These are phyloP conservation scores for Penicillium argentinense DNA, from an alignment of 495 filamentous ascomycete genomes.

Conservation along the genomic window DNA sequence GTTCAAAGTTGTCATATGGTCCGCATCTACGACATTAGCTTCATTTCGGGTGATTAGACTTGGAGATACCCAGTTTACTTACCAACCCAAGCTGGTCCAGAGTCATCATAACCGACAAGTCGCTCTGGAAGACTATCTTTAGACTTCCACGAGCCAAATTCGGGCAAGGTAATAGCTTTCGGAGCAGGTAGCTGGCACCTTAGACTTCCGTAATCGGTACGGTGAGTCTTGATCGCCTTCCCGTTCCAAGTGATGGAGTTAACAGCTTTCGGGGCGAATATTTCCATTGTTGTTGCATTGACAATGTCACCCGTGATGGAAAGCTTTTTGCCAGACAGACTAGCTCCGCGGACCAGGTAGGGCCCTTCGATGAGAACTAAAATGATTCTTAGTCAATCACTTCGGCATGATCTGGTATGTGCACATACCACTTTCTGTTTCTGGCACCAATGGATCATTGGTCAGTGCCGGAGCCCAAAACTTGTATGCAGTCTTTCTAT, in stretches of 20 bases:
- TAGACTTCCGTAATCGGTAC: slow-evolving; percentile 48
- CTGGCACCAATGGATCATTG: slow-evolving; percentile 48
- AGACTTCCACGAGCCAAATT: slow-evolving; percentile 61
- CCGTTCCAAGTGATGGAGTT: slow-evolving; percentile 59
- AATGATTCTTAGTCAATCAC: slow-evolving; percentile 7
- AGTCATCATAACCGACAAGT: slow-evolving; percentile 58
- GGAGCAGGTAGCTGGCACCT: slow-evolving; percentile 46
- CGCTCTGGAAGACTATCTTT: slow-evolving; percentile 71
- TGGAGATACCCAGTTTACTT: slow-evolving; percentile 40
- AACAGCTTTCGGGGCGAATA: slow-evolving; percentile 54
- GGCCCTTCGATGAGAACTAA: slow-evolving; percentile 56
- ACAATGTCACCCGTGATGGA: slow-evolving; percentile 65
- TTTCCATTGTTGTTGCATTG: slow-evolving; percentile 57
- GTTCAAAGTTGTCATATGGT: slow-evolving; percentile 59
- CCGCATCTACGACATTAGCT: slow-evolving; percentile 24
- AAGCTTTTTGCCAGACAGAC: slow-evolving; percentile 45
- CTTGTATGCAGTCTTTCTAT: slow-evolving; percentile 51
- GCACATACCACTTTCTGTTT: slow-evolving; percentile 43
- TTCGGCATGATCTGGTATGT: no score
- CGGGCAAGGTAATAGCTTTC: slow-evolving; percentile 47
- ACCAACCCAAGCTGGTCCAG: slow-evolving; percentile 55
- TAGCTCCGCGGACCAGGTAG: slow-evolving; percentile 67
- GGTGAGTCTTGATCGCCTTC: slow-evolving; percentile 30
- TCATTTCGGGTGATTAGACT: no score
- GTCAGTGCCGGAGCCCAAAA: slow-evolving; percentile 58